A percentile compares a stretch with the other conserved stretches of the same genome.
Evolutionary conservation across 2,329 filamentous ascomycete species (phyloP).

Genomic region (Aspergillus fumigatiaffinis): DNA sequence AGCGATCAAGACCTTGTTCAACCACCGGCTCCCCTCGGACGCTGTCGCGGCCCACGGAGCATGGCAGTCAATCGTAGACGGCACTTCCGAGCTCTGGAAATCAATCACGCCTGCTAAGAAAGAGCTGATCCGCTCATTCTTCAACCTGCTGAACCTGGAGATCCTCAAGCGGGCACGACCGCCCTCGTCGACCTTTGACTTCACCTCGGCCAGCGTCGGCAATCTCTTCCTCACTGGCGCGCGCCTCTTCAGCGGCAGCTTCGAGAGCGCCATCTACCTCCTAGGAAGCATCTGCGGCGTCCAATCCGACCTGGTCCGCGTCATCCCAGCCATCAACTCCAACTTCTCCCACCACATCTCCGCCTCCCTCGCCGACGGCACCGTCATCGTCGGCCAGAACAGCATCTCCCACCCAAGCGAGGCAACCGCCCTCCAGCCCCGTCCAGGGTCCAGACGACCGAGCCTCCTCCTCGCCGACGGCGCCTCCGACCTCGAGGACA

Average conservation of each 20-base stretch:
- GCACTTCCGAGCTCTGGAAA: constrained; percentile 71
- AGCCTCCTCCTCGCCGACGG: constrained; percentile 36
- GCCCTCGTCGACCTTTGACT: constrained; percentile 69
- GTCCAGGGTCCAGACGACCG: constrained; percentile 26
- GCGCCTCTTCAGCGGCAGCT: constrained; percentile 83
- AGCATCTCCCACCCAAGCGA: constrained; percentile 81
- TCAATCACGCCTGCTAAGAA: constrained; percentile 66
- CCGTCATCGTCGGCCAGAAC: constrained; percentile 83
- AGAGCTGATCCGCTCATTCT: constrained; percentile 71
- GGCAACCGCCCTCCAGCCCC: constrained; percentile 50
- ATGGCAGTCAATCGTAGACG: constrained; percentile 88
- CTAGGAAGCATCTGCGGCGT: constrained; percentile 84
- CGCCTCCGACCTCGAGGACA: constrained; percentile 29
- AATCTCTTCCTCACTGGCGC: constrained; percentile 82
- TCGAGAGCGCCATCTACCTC: constrained; percentile 89
- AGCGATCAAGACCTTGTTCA: constrained; percentile 80
- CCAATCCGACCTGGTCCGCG: constrained; percentile 64
- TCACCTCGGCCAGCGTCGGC: constrained; percentile 69
- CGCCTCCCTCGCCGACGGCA: constrained; percentile 71
- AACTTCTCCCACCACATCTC: constrained; percentile 96
- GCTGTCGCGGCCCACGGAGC: constrained; percentile 63
- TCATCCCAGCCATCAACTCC: constrained; percentile 87
- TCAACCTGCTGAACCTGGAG: constrained; percentile 73
- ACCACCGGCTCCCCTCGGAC: constrained; percentile 70
- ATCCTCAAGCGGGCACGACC: constrained; percentile 71